Base-by-base conservation (phyloP, 2,329 filamentous ascomycete genomes). In the Aspergillus sp. region DNA sequence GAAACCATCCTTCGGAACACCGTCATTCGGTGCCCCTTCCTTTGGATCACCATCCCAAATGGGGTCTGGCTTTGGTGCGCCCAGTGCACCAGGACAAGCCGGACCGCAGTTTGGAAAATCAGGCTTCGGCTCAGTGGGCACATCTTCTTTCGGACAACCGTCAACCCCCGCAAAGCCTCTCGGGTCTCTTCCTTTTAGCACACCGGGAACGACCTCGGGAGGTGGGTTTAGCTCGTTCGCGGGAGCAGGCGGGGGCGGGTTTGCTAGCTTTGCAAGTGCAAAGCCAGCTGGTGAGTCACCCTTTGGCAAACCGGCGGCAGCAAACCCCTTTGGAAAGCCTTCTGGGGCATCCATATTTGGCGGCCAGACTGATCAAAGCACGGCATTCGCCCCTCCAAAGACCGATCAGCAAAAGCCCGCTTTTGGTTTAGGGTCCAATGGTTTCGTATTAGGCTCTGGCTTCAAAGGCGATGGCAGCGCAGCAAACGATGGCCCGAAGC, bases 391-490 rank as follows among this genome's bases (percentile, higher is more conserved):
- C 4, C 38, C 58, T 12, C 56, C 60, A 38, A 61, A 60, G 27
- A 43, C 52, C 11, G 49, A 46, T 5, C 57, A 57, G 32, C 40
- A 61, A 19, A 62, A 60, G 40, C 56, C 55, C 28, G 40, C 55
- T 0, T 66, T 68, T 40, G 63, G 61, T 5, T 34, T 56, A 27
- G 50, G 54, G 6, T 40, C 53, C 10, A 46, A 55, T 45, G 57
- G 57, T n/a, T 75, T 75, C 50, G 60, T 58, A 6, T 51, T 74
- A 19, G 67, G 66, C 2, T 70, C 72, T 26, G 64, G 65, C 8
- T 73, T 75, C 48, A 72, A 72, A 51, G 58, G 57, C 4, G 71
- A 74, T 45, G 64, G 59, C 7, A 64, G 61, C 10, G 63, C 67
- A 43, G 60, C 52, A 27, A 64, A 65, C 45, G 70, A 72, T 54